These are phyloP conservation scores for Venturia oleaginea DNA, from an alignment of 2,329 filamentous ascomycete genomes.

Conservation along the genomic window DNA sequence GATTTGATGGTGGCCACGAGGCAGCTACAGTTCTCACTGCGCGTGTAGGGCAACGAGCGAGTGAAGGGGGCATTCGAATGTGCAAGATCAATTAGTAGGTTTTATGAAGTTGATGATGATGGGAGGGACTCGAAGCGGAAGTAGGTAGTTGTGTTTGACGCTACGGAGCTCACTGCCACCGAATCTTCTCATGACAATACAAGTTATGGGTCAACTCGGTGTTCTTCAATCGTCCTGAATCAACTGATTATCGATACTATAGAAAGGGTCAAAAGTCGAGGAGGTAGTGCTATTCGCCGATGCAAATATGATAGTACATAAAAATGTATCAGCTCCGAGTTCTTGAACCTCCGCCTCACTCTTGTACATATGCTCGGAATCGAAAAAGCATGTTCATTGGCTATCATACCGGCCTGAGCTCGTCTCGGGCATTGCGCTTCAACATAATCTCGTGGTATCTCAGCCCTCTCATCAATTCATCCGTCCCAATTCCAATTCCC, in stretches of 20 bases:
- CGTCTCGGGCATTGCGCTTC: background rate
- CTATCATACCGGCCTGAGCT: background rate
- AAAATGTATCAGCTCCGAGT: too few relatives aligned
- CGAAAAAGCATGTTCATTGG: background rate
- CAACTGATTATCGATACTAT: too few relatives aligned
- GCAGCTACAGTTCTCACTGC: background rate
- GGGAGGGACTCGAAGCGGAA: background rate
- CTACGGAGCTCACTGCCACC: background rate
- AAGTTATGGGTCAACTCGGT: too few relatives aligned
- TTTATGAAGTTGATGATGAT: background rate
- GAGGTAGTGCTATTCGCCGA: too few relatives aligned
- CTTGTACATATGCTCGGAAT: background rate
- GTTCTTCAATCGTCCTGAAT: too few relatives aligned
- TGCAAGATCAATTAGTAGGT: background rate
- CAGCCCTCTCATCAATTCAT: background rate
- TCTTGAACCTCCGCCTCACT: background rate
- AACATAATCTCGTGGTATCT: conserved; percentile 7
- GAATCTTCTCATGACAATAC: background rate
- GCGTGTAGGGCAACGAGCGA: background rate
- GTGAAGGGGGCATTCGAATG: background rate
- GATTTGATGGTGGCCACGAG: background rate
- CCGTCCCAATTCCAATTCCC: conserved; percentile 1
- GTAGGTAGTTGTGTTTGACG: background rate
- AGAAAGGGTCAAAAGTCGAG: too few relatives aligned
- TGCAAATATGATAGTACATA: too few relatives aligned